Evolutionary conservation across 495 filamentous ascomycete species (phyloP).

Genomic region (Astrothelium macrocarpum): DNA sequence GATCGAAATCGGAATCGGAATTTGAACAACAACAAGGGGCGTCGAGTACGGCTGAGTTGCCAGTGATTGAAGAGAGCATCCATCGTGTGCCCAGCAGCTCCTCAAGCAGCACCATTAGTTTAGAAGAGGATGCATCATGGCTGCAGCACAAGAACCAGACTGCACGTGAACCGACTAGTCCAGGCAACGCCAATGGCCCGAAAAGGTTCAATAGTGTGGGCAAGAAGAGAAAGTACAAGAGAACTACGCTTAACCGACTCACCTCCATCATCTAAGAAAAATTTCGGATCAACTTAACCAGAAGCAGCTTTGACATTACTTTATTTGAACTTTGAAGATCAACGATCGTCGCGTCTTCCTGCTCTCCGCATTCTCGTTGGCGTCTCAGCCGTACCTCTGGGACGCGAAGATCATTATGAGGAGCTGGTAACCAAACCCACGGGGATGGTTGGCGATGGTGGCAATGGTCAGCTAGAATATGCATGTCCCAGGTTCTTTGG

Average conservation of each 20-base stretch:
- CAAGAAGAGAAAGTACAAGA: slow-evolving; percentile 3
- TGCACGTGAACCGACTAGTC: background rate
- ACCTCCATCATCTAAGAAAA: background rate
- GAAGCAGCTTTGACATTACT: background rate
- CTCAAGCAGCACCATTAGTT: background rate
- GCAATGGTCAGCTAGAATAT: background rate
- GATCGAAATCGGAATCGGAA: background rate
- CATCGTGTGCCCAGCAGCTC: background rate
- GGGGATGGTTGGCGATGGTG: background rate
- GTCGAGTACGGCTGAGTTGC: background rate
- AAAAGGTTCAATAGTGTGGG: slow-evolving; percentile 1
- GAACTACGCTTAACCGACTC: background rate
- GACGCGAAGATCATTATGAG: background rate
- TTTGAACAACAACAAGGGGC: background rate
- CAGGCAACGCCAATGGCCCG: background rate
- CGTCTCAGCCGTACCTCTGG: background rate
- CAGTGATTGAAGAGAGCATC: background rate
- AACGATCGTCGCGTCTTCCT: background rate
- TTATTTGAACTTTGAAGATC: background rate
- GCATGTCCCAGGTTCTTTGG: background rate
- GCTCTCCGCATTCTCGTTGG: background rate
- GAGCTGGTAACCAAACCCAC: background rate
- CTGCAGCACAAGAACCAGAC: background rate
- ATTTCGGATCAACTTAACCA: background rate
- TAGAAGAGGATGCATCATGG: too few relatives aligned